A percentile compares a stretch with the other conserved stretches of the same genome.
These are phyloP conservation scores for Agarophyton chilense DNA, from an alignment of 23 red algal species.

Conservation along the genomic window DNA sequence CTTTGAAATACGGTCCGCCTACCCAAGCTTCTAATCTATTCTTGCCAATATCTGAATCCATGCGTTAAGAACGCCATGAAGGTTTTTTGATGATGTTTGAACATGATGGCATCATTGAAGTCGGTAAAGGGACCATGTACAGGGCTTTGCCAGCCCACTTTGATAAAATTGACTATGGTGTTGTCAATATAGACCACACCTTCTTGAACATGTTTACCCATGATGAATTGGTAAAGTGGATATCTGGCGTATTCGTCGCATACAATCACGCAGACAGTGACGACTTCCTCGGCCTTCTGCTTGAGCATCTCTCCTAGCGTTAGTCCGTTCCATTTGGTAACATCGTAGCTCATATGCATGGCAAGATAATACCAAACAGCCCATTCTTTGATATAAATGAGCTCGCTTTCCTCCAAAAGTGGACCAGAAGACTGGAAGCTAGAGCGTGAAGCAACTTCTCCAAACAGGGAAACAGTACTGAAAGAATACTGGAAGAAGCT, in stretches of 20 bases:
- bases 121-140: conserved; percentile 66
- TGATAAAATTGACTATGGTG: conserved; percentile 60
- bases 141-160: conserved; percentile 57
- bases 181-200: conserved; percentile 47
- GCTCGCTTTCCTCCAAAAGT: conserved; percentile 47
- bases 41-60: conserved; percentile 47
- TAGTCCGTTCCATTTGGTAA: conserved; percentile 36
- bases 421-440: conserved; percentile 7
- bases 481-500: background rate
- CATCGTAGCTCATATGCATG: conserved; percentile 50
- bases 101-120: conserved; percentile 58
- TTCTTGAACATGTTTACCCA: conserved; percentile 85
- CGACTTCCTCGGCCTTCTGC: conserved; percentile 73
- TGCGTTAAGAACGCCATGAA: conserved; percentile 33
- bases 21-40: conserved; percentile 68
- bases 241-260: conserved; percentile 77
- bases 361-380: conserved; percentile 67
- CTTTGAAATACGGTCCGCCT: conserved; percentile 75
- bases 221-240: conserved; percentile 48
- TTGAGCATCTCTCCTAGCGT: conserved; percentile 68
- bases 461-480: background rate
- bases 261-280: conserved; percentile 69
- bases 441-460: background rate
- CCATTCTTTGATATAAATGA: conserved; percentile 82
- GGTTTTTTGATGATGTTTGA: conserved; percentile 59